These are phyloP conservation scores for Apiospora rasikravindrae DNA, from an alignment of 2,329 filamentous ascomycete species.

Conservation along the genomic window DNA sequence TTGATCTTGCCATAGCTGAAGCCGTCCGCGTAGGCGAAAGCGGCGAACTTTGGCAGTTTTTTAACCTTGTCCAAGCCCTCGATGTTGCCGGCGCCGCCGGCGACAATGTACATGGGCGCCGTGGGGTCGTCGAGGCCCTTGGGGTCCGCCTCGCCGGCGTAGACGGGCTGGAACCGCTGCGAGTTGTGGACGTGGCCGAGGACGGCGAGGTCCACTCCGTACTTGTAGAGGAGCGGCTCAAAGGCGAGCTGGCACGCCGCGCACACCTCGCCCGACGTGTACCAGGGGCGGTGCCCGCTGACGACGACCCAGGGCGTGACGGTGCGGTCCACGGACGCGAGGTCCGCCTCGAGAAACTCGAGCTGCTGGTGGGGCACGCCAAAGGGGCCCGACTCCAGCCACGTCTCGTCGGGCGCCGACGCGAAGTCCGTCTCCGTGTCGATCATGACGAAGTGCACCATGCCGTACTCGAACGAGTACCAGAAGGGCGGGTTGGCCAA, in stretches of 20 bases:
- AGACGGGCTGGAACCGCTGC: constrained; percentile 54
- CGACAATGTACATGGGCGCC: constrained; percentile 59
- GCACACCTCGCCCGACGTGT: constrained; percentile 49
- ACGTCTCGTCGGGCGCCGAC: constrained; percentile 50
- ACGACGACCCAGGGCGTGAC: constrained; percentile 61
- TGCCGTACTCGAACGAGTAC: constrained; percentile 66
- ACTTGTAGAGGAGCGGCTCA: constrained; percentile 58
- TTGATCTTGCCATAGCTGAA: constrained; percentile 57
- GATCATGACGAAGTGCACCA: constrained; percentile 59
- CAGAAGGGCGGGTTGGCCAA: constrained; percentile 60
- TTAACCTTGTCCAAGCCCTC: constrained; percentile 55
- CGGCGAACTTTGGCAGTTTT: constrained; percentile 47
- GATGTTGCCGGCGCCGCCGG: constrained; percentile 62
- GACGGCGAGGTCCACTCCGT: constrained; percentile 61
- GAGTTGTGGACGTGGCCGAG: constrained; percentile 65
- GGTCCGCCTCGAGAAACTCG: constrained; percentile 59
- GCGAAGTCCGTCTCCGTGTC: constrained; percentile 63
- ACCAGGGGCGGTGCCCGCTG: constrained; percentile 53
- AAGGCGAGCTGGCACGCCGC: constrained; percentile 56
- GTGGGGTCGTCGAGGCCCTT: constrained; percentile 44
- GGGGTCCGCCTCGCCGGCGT: constrained; percentile 42
- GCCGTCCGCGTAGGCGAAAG: constrained; percentile 56
- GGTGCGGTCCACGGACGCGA: constrained; percentile 59
- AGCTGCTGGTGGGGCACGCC: constrained; percentile 55
- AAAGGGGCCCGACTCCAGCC: constrained; percentile 55